These are phyloP conservation scores for Podila epigama DNA, from an alignment of 192 early-diverging fungal genomes.

Conservation along the genomic window DNA sequence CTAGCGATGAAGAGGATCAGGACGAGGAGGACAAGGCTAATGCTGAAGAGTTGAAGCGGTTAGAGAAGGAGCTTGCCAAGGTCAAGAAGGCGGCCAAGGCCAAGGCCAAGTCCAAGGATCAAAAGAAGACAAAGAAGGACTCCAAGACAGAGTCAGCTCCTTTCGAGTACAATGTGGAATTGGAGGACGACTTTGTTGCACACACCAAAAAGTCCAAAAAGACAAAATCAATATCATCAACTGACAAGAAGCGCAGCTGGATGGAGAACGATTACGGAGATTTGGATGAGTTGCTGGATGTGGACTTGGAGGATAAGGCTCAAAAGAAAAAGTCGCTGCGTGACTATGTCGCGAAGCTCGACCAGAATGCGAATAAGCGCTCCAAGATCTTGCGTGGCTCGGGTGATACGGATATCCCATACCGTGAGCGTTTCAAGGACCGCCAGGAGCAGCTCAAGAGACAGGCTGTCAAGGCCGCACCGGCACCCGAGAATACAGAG, in stretches of 20 bases:
- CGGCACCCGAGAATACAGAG: constrained; percentile 56
- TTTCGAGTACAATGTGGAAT: constrained; percentile 39
- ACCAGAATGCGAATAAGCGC: constrained; percentile 56
- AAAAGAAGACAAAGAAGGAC: constrained; percentile 10
- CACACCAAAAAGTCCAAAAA: constrained; percentile 47
- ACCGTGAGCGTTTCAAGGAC: constrained; percentile 65
- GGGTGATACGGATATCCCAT: constrained; percentile 88
- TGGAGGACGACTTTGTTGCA: constrained; percentile 48
- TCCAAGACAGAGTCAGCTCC: no score
- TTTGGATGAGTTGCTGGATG: constrained; percentile 71
- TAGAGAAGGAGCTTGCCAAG: constrained; percentile 22
- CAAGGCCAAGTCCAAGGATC: constrained; percentile 12
- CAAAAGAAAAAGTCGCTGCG: constrained; percentile 65
- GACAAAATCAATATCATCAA: constrained; percentile 26
- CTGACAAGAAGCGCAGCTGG: constrained; percentile 24
- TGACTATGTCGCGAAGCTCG: constrained; percentile 70
- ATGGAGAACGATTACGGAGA: constrained; percentile 79
- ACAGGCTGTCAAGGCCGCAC: constrained; percentile 50
- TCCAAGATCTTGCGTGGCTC: constrained; percentile 50
- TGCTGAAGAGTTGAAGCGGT: constrained; percentile 7
- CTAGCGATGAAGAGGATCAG: constrained; percentile 36
- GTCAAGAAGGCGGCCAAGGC: constrained; percentile 31
- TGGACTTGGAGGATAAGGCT: constrained; percentile 84
- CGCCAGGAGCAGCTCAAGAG: constrained; percentile 42
- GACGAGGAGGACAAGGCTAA: constrained; percentile 1